These are phyloP conservation scores for Yamadazyma songkhlaensis DNA, from an alignment of 1,139 yeast species.

Conservation along the genomic window DNA sequence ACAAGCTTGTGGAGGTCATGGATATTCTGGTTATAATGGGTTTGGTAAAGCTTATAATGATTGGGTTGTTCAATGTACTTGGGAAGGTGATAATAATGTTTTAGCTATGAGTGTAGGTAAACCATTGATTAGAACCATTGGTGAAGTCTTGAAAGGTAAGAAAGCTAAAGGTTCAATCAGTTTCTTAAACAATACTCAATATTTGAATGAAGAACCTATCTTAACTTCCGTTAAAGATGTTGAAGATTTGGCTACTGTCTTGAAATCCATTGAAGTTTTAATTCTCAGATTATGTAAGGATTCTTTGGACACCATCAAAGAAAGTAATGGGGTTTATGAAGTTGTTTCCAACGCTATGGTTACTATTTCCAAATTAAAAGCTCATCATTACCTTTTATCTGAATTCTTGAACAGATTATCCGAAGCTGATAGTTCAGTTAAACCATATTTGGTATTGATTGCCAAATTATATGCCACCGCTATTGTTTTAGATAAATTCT, in stretches of 20 bases:
- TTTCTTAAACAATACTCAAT: conserved; percentile 37
- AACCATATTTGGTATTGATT: conserved; percentile 29
- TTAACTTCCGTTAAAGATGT: conserved; percentile 34
- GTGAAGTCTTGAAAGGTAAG: conserved; percentile 28
- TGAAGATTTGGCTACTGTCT: conserved; percentile 25
- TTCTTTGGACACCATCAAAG: conserved; percentile 42
- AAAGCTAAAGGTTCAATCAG: conserved; percentile 41
- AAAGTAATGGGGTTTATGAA: conserved; percentile 50
- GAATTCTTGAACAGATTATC: conserved; percentile 39
- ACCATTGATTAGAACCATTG: conserved; percentile 60
- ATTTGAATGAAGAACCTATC: conserved; percentile 28
- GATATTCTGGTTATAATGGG: conserved; percentile 86
- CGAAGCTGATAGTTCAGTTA: conserved; percentile 19
- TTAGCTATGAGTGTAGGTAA: conserved; percentile 82
- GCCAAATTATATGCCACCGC: conserved; percentile 61
- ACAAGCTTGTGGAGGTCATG: conserved; percentile 98
- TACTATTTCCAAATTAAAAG: conserved; percentile 56
- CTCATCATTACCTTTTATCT: conserved; percentile 52
- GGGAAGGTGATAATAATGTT: conserved; percentile 96
- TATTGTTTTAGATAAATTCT: conserved; percentile 67
- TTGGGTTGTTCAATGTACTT: conserved; percentile 95
- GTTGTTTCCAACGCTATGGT: conserved; percentile 55
- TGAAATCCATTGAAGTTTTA: conserved; percentile 38
- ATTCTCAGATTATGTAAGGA: conserved; percentile 47
- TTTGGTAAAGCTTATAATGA: conserved; percentile 87